phyloP scores from a whole-genome alignment of 148 eudicot species.

The Rhododendron ovatum region DNA sequence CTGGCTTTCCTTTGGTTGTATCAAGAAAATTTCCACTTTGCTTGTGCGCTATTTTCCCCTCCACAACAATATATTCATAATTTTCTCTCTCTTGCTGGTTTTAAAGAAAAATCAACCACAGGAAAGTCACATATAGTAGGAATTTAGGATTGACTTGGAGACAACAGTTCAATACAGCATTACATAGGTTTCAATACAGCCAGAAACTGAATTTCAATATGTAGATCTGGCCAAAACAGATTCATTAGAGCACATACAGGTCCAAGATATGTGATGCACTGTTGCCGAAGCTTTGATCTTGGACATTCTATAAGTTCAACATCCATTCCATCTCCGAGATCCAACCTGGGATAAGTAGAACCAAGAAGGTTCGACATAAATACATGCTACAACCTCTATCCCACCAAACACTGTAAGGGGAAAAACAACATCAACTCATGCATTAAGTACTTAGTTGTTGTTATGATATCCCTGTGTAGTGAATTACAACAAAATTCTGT shows the following conservation, averaged over 20 bases:
- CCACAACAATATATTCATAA: constrained; percentile 57
- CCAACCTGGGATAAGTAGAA: constrained; percentile 56
- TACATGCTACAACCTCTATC: neutral
- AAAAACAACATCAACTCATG: neutral
- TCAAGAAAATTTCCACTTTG: constrained; percentile 45
- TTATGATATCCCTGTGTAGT: neutral
- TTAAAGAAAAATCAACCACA: neutral
- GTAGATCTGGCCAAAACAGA: constrained; percentile 10
- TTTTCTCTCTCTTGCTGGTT: constrained; percentile 79
- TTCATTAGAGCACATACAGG: constrained; percentile 55
- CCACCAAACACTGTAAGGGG: neutral
- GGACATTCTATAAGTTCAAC: constrained; percentile 69
- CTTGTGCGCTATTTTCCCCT: constrained; percentile 63
- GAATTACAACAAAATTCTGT: neutral
- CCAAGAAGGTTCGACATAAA: neutral
- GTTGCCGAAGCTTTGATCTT: constrained; percentile 70
- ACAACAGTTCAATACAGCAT: neutral
- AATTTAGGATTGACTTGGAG: neutral
- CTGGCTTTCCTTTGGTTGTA: constrained; percentile 37
- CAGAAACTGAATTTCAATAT: neutral
- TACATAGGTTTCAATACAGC: neutral
- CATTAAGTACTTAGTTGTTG: neutral
- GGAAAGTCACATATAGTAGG: constrained; percentile 1
- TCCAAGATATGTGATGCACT: constrained; percentile 91
- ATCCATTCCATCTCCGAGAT: constrained; percentile 86